These are phyloP conservation scores for Russula emetica DNA, from an alignment of 768 basidiomycete genomes.

Conservation along the genomic window DNA sequence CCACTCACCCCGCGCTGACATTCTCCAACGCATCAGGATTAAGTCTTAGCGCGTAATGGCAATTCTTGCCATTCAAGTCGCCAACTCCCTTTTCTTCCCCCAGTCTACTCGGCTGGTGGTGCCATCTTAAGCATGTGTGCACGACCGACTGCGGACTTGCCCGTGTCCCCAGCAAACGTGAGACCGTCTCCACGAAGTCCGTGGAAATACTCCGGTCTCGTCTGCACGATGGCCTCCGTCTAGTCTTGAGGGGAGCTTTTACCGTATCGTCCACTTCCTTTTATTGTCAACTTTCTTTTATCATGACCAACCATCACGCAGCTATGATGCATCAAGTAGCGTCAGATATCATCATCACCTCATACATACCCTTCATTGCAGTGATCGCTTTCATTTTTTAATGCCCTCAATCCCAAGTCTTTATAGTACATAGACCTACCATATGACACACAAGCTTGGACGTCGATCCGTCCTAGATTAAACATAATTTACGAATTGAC, in stretches of 20 bases:
- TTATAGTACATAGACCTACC: conserved; percentile 3
- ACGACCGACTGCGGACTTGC: background rate
- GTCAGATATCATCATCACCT: background rate
- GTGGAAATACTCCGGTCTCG: background rate
- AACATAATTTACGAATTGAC: background rate
- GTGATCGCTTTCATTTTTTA: background rate
- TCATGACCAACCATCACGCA: background rate
- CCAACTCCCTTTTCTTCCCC: background rate
- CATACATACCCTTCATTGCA: conserved; percentile 9
- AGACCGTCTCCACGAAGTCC: background rate
- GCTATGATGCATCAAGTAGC: background rate
- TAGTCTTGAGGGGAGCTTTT: background rate
- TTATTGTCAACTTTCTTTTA: background rate
- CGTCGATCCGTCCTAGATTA: background rate
- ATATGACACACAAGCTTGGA: background rate
- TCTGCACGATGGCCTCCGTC: too few relatives aligned
- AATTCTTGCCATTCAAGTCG: background rate
- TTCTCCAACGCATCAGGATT: background rate
- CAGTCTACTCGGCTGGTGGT: background rate
- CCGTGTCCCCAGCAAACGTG: background rate
- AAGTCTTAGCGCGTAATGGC: background rate
- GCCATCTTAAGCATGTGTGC: too few relatives aligned
- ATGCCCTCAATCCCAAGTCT: background rate
- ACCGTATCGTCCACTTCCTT: background rate
- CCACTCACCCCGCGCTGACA: conserved; percentile 17